phyloP scores from a whole-genome alignment of 805 yeast species.

The Metschnikowia lochheadii region DNA sequence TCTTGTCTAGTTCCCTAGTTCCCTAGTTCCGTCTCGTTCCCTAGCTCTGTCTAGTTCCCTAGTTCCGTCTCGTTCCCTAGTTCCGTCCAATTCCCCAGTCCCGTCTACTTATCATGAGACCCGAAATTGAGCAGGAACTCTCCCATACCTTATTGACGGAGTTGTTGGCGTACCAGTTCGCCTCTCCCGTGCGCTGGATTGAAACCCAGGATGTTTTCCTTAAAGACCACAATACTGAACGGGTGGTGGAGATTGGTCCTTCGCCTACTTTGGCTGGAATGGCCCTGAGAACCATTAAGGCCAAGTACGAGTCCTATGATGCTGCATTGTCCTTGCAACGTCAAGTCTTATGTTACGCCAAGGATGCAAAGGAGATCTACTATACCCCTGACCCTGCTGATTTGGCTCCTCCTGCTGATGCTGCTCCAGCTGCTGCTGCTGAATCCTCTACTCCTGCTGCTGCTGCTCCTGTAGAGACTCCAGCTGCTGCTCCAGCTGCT shows the following conservation, averaged over 20 bases:
- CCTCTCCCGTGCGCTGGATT: conserved; percentile 99
- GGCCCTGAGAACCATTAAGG: conserved; percentile 94
- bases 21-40: too few species aligned
- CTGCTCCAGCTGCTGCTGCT: conserved; percentile 47
- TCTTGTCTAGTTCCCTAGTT: too few species aligned
- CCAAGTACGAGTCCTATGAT: conserved; percentile 95
- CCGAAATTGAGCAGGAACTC: conserved; percentile 96
- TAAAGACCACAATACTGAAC: conserved; percentile 90
- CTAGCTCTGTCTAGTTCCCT: too few species aligned
- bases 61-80: too few species aligned
- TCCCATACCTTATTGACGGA: conserved; percentile 94
- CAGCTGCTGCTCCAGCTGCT: conserved; percentile 64
- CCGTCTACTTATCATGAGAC: conserved; percentile 50
- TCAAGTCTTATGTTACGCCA: conserved; percentile 92
- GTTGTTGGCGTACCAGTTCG: conserved; percentile 96
- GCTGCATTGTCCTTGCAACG: conserved; percentile 93
- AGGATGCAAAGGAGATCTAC: conserved; percentile 94
- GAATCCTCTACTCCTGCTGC: conserved; percentile 46
- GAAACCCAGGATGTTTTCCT: conserved; percentile 98
- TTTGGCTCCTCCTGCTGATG: conserved; percentile 25
- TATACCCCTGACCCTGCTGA: conserved; percentile 82
- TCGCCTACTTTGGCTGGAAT: conserved; percentile 98
- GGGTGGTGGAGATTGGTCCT: conserved; percentile 98
- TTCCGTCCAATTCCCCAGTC: too few species aligned
- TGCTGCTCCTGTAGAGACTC: conserved; percentile 57